phyloP scores from a whole-genome alignment of 192 early-diverging fungal species.

The Dissophora ornata region DNA sequence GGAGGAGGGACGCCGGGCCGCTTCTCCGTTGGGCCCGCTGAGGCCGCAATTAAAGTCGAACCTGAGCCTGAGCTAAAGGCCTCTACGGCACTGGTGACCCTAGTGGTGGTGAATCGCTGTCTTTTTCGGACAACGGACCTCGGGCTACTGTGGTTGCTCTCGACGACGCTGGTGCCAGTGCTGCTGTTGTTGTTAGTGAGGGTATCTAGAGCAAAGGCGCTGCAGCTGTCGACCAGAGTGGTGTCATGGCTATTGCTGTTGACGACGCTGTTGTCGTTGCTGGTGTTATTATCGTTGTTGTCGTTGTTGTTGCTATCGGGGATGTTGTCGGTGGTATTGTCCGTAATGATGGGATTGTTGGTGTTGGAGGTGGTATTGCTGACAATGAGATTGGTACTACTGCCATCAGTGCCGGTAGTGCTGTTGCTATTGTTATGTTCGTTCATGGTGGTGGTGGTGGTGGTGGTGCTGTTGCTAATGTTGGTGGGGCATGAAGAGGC shows the following conservation, averaged over 20 bases:
- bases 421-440: too few relatives aligned
- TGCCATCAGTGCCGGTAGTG: too few relatives aligned
- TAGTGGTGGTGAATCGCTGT: constrained; percentile 33
- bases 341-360: neutral
- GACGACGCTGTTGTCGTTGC: neutral
- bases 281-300: neutral
- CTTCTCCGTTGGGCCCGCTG: neutral
- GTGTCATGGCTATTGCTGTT: neutral
- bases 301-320: neutral
- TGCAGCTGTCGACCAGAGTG: constrained; percentile 3
- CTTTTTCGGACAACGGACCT: constrained; percentile 41
- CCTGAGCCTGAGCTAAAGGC: neutral
- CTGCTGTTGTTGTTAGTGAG: neutral
- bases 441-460: neutral
- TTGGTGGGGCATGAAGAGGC: too few relatives aligned
- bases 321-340: neutral
- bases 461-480: too few relatives aligned
- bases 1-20: neutral
- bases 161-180: constrained; percentile 5
- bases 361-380: neutral
- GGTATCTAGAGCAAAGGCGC: constrained; percentile 9
- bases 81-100: neutral
- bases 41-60: neutral
- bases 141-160: constrained; percentile 12
- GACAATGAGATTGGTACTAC: neutral